phyloP scores from a whole-genome alignment of 495 filamentous ascomycete genomes.

The Hyphodiscus hymeniophilus region DNA sequence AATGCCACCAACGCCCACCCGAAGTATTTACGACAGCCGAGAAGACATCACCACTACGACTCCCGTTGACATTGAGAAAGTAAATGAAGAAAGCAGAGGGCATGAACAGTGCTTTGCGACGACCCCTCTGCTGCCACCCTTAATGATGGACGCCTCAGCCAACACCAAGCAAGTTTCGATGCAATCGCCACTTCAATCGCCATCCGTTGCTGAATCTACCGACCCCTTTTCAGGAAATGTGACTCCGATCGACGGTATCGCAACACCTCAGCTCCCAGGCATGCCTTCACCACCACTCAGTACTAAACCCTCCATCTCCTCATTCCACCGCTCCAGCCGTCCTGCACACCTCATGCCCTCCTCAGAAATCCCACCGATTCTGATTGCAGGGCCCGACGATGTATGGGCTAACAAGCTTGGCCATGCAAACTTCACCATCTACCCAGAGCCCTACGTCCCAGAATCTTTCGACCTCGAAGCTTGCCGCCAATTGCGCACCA shows the following conservation, averaged over 20 bases:
- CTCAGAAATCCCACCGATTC: slow-evolving; percentile 35
- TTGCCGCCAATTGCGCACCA: slow-evolving; percentile 58
- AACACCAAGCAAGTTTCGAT: slow-evolving; percentile 35
- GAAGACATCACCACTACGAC: slow-evolving; percentile 26
- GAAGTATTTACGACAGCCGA: slow-evolving; percentile 49
- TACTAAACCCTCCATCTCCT: slow-evolving; percentile 68
- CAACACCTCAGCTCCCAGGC: slow-evolving; percentile 26
- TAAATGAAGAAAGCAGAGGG: slow-evolving; percentile 40
- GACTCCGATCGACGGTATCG: slow-evolving; percentile 25
- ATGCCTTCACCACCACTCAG: slow-evolving; percentile 73
- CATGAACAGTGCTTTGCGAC: slow-evolving; percentile 56
- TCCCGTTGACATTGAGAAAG: slow-evolving; percentile 51
- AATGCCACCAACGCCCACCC: slow-evolving; percentile 57
- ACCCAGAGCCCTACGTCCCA: slow-evolving; percentile 71
- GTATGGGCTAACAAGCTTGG: slow-evolving; percentile 77
- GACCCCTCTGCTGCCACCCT: slow-evolving; percentile 75
- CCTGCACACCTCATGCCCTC: slow-evolving; percentile 22
- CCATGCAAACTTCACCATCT: slow-evolving; percentile 87
- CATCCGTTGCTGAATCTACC: slow-evolving; percentile 36
- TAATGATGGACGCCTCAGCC: slow-evolving; percentile 51
- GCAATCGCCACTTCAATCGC: slow-evolving; percentile 76
- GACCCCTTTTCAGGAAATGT: slow-evolving; percentile 16
- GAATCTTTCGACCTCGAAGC: slow-evolving; percentile 47
- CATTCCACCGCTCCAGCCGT: slow-evolving; percentile 47
- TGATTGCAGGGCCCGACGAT: slow-evolving; percentile 58